A percentile compares a stretch with the other conserved stretches of the same genome.
These are phyloP conservation scores for Stromatinia cepivora DNA, from an alignment of 2,329 filamentous ascomycete species.

Conservation along the genomic window DNA sequence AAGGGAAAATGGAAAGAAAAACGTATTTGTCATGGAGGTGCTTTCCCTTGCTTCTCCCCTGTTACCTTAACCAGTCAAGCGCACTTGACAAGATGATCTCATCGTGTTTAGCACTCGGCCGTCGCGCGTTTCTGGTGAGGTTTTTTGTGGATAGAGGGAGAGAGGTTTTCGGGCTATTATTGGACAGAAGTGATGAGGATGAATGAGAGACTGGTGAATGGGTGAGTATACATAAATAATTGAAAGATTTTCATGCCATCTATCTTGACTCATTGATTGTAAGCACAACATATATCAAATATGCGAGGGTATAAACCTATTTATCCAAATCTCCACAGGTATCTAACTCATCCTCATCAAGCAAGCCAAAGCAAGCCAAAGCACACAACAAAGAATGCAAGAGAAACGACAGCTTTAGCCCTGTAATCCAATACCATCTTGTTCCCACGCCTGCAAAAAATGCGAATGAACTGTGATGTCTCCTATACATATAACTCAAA, in stretches of 20 bases:
- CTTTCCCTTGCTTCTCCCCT: too few species aligned
- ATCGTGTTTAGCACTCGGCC: too few species aligned
- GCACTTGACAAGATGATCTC: too few species aligned
- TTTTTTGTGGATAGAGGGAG: too few species aligned
- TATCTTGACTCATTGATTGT: not conserved
- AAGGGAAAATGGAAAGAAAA: too few species aligned
- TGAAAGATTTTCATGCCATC: not conserved
- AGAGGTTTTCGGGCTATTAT: too few species aligned
- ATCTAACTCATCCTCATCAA: constrained; percentile 2
- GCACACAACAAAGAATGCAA: not conserved
- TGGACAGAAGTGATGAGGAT: too few species aligned
- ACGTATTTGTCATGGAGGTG: too few species aligned
- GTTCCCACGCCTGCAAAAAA: not conserved
- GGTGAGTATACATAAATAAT: not conserved
- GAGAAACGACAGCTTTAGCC: not conserved
- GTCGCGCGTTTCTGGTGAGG: too few species aligned
- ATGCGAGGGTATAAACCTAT: not conserved
- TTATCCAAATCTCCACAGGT: not conserved
- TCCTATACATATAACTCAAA: not conserved
- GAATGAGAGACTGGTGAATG: not conserved
- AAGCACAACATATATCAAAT: not conserved
- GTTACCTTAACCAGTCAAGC: too few species aligned
- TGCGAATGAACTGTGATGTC: not conserved
- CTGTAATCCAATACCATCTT: not conserved
- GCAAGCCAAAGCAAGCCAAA: not conserved